phyloP scores from a whole-genome alignment of 2,329 filamentous ascomycete genomes.

The Fusarium sp. region DNA sequence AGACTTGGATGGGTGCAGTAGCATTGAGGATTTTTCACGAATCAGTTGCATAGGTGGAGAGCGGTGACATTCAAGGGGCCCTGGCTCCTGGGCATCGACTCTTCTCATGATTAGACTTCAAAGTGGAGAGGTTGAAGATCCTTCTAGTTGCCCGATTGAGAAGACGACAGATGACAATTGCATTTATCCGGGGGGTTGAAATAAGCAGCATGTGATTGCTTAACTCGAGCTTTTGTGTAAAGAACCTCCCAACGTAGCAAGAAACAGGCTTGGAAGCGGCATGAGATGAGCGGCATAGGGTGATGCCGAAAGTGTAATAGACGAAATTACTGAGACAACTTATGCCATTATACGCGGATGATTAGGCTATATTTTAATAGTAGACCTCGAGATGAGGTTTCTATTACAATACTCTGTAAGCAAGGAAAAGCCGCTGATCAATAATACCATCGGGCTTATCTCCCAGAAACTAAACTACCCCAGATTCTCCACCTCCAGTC shows the following conservation, averaged over 20 bases:
- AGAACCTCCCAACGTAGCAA: neutral
- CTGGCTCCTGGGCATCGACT: constrained; percentile 6
- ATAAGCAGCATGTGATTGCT: constrained; percentile 1
- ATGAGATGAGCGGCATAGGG: neutral
- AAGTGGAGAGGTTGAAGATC: neutral
- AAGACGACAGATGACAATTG: neutral
- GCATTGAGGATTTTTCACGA: neutral
- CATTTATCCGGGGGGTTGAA: constrained; percentile 18
- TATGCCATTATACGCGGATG: too few species aligned
- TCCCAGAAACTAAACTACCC: constrained; percentile 40
- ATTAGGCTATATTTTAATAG: too few species aligned
- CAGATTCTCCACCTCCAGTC: constrained; percentile 41
- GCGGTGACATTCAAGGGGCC: constrained; percentile 3
- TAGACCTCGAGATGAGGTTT: too few species aligned
- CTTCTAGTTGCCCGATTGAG: neutral
- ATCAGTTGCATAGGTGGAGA: constrained; percentile 10
- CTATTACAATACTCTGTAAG: too few species aligned
- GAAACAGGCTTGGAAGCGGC: neutral
- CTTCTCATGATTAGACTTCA: neutral
- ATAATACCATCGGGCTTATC: constrained; percentile 10
- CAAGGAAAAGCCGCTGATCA: constrained; percentile 1
- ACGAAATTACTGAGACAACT: too few species aligned
- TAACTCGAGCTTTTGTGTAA: neutral
- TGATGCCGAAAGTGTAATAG: too few species aligned
- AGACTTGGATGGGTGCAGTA: constrained; percentile 2